Evolutionary conservation across 352 stramenopile genomes (phyloP).

Genomic region (Phytopythium mirpurense): DNA sequence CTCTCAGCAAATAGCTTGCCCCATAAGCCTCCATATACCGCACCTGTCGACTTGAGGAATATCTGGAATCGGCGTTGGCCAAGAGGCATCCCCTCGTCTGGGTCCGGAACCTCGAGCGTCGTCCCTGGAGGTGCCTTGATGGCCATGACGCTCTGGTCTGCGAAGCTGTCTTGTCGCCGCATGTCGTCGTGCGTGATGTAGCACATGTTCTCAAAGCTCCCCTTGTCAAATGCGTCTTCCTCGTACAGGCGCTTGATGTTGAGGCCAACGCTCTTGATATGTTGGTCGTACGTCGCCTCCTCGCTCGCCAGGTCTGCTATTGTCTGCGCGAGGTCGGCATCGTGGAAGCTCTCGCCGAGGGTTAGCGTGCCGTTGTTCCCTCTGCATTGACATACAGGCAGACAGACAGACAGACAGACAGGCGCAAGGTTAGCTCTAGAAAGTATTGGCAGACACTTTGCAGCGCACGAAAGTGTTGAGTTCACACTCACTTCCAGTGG

Average conservation of each 20-base stretch:
- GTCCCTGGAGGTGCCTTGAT: constrained; percentile 93
- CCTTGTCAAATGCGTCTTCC: constrained; percentile 75
- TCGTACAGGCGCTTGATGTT: constrained; percentile 82
- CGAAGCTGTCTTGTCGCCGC: constrained; percentile 73
- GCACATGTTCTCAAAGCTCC: constrained; percentile 73
- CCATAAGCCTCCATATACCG: not conserved
- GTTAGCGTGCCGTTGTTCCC: constrained; percentile 43
- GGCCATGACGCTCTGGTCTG: constrained; percentile 90
- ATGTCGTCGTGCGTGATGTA: constrained; percentile 89
- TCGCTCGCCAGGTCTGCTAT: constrained; percentile 82
- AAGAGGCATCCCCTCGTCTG: constrained; percentile 90
- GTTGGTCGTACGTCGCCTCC: constrained; percentile 77
- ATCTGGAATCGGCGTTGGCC: constrained; percentile 92
- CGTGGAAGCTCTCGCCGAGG: constrained; percentile 46
- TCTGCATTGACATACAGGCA: constrained; percentile 22
- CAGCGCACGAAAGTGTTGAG: too few species aligned
- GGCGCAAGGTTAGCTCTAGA: constrained; percentile 2
- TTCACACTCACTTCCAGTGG: constrained; percentile 89
- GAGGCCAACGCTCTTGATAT: constrained; percentile 80
- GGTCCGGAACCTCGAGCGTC: constrained; percentile 92
- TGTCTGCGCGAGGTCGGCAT: constrained; percentile 65
- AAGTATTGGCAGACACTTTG: not conserved
- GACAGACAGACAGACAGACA: too few species aligned
- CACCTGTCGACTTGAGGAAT: constrained; percentile 89
- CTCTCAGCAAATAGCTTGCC: not conserved